Evolutionary conservation across 768 basidiomycete species (phyloP), one percentile per base, ranked within the genome.

Genomic region (Auricularia sp.): DNA sequence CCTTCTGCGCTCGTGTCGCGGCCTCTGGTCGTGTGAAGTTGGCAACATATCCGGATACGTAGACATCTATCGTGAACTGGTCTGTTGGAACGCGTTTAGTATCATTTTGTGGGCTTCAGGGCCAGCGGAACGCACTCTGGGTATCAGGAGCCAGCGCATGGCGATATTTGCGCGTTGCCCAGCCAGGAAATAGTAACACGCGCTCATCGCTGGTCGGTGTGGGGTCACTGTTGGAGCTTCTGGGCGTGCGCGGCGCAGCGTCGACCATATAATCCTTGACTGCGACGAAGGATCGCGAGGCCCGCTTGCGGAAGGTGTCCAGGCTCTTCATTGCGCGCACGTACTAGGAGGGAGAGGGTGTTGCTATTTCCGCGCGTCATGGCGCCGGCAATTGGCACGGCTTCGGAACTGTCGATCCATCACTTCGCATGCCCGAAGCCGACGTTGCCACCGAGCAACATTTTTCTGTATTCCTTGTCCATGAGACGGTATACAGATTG

Each of bases 151-250:
- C 36, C 35, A 58, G 42, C 36, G 67, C 58, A 16, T 61, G 54
- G 11, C 67, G 73, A 70, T 83, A 84, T 34, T 82, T 75, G 62
- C 83, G 78, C 5, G 81, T 80, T 2, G 90, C 91, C 89, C 90
- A 93, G 2, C 91, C 90, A 3, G 91, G 91, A 74, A 93, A 92
- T 23, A 91, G 70, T n/a, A 80, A 77, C 3, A 88, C 56, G 29
- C 56, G 23, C 16, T 59, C 56, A 33, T 59, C 56, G 39, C 39
- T 42, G 39, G 39, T 42, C 8, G 39, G 47, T 3, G 16, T 5
- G 47, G 47, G 18, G 47, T 18, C 47, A 18, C 47, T 51, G 47
- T 51, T 51, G 2, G 18, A 51, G 47, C 47, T 7, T 14, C 39
- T 51, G 10, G 47, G 47, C 14, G 47, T 14, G 21, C 47, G 14